phyloP scores from a whole-genome alignment of 768 basidiomycete species.

The Lentinus brumalis region DNA sequence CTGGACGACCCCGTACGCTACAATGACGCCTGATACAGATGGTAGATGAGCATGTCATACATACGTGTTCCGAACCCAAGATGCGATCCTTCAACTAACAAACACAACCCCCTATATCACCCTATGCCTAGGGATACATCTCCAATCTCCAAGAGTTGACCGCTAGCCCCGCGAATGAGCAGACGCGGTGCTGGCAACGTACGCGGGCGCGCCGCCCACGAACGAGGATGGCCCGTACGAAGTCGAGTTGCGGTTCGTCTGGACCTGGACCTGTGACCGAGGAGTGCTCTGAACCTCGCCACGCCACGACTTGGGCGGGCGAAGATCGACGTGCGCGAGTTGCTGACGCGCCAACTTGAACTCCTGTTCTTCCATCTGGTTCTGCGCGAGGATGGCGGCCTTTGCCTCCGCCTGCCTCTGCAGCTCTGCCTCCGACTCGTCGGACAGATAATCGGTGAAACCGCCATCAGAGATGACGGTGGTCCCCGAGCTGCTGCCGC shows the following conservation, averaged over 20 bases:
- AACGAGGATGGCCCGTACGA: conserved; percentile 14
- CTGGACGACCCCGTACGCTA: conserved; percentile 12
- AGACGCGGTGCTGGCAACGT: conserved; percentile 10
- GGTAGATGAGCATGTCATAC: conserved; percentile 15
- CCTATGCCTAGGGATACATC: conserved; percentile 1
- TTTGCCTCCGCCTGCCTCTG: conserved; percentile 84
- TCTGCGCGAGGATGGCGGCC: conserved; percentile 78
- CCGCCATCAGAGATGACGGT: conserved; percentile 85
- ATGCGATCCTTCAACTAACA: conserved; percentile 5
- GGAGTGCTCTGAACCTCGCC: conserved; percentile 32
- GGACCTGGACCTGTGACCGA: conserved; percentile 19
- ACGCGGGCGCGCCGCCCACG: conserved; percentile 7
- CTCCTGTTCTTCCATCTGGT: conserved; percentile 76
- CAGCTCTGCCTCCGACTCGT: conserved; percentile 88
- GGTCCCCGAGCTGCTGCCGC: conserved; percentile 63
- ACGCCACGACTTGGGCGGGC: conserved; percentile 78
- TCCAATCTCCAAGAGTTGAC: neutral
- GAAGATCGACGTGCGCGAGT: conserved; percentile 71
- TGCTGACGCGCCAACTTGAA: conserved; percentile 81
- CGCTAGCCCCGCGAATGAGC: conserved; percentile 19
- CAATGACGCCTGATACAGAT: conserved; percentile 22
- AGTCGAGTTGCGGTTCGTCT: conserved; percentile 3
- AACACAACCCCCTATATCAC: neutral
- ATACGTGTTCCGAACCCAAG: conserved; percentile 15
- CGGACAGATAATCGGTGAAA: conserved; percentile 90